Evolutionary conservation across 768 basidiomycete species (phyloP).

Genomic region (Russula sp.): DNA sequence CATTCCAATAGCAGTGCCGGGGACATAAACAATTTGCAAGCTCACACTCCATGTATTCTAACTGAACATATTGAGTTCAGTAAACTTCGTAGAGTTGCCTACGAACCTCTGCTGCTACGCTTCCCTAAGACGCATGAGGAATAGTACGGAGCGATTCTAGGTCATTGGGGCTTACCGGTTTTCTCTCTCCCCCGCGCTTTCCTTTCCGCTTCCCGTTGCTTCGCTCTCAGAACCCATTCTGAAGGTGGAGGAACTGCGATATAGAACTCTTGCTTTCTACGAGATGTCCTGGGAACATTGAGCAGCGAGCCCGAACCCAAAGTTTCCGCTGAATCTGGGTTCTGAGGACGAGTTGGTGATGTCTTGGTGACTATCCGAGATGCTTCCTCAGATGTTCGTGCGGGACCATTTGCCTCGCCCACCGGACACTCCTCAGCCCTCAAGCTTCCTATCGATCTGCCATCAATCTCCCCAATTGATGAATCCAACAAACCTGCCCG

Average conservation of each 20-base stretch:
- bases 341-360: not conserved
- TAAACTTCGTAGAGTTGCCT: not conserved
- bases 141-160: not conserved
- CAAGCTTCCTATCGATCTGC: not conserved
- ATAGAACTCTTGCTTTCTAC: slow-evolving; percentile 7
- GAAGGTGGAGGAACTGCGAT: slow-evolving; percentile 4
- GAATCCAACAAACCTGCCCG: slow-evolving; percentile 6
- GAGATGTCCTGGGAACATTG: not conserved
- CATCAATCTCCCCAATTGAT: not conserved
- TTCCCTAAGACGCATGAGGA: slow-evolving; percentile 5
- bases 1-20: slow-evolving; percentile 15
- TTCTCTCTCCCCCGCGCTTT: not conserved
- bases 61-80: slow-evolving; percentile 9
- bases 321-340: not conserved
- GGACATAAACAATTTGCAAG: slow-evolving; percentile 15
- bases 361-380: not conserved
- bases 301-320: not conserved
- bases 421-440: not conserved
- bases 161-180: not conserved
- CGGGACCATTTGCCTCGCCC: not conserved
- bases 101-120: slow-evolving; percentile 13
- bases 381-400: not conserved
- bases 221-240: slow-evolving; percentile 14
- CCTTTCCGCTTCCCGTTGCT: slow-evolving; percentile 6
- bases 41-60: slow-evolving; percentile 16